Base-by-base conservation (phyloP, 1,139 yeast species). In the Meyerozyma carpophila region DNA sequence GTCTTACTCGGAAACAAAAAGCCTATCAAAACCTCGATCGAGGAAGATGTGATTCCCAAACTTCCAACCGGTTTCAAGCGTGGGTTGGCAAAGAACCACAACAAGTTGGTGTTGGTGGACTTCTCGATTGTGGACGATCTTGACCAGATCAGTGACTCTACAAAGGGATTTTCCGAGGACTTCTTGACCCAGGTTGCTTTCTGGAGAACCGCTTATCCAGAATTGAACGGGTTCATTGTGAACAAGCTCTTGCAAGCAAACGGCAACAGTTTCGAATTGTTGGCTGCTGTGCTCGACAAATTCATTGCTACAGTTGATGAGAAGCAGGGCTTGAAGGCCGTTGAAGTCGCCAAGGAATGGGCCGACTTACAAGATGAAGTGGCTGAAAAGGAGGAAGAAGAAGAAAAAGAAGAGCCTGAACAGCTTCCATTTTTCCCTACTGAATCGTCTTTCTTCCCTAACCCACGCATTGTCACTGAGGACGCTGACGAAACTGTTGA, bases 221-320 rank as follows among this genome's bases (percentile, higher is more conserved):
- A 76, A 43, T 73, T 83, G 41, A 74, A 75, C 37, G 84, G 82
- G 41, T 82, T 82, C 39, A 76, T 85, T 53, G 90, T 88, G 47
- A 84, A 88, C 63, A 84, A 84, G 63, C 79, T 89, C 55, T 80
- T 85, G 59, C 87, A 84, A 59, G 84, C 95, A 21, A 83, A 84
- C 50, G 94, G 95, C 44, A 79, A 84, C 46, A 89, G 83, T 47
- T 85, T 88, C 49, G 96, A 88, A 65, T 74, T 88, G 47, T 77
- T 88, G 53, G 94, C 91, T 25, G 84, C 91, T 14, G 94, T 89
- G 39, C 78, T 88, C 55, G 85, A 86, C 49, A 81, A 80, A 52
- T 79, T 88, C 43, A 76, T 84, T 50, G 73, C 71, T 44, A 71
- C 70, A 48, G 77, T 77, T 21, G 70, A 75, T 44, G 77, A 73